Evolutionary conservation across 2,329 filamentous ascomycete genomes (phyloP).

Genomic region (Seiridium unicorne): DNA sequence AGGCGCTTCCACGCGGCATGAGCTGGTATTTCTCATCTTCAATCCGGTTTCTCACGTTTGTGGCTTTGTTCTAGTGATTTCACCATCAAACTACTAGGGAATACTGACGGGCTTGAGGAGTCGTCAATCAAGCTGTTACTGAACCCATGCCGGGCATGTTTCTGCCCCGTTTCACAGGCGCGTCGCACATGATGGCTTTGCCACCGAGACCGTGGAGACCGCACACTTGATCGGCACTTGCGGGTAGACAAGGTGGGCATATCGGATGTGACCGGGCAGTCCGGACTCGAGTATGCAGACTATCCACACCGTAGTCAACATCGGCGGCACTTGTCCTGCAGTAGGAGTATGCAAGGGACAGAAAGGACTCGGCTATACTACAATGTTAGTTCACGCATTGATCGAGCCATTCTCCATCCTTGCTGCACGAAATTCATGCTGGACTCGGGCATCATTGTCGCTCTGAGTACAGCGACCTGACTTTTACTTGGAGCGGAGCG

Average conservation of each 20-base stretch:
- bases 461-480: too few species aligned
- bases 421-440: too few species aligned
- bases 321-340: too few species aligned
- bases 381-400: too few species aligned
- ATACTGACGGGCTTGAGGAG: not conserved
- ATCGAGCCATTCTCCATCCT: too few species aligned
- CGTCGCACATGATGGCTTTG: conserved; percentile 11
- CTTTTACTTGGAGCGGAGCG: too few species aligned
- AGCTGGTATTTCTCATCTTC: not conserved
- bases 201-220: not conserved
- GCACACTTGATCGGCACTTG: not conserved
- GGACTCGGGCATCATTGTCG: too few species aligned
- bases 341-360: too few species aligned
- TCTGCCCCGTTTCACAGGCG: conserved; percentile 9
- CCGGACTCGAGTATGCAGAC: too few species aligned
- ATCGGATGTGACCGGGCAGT: not conserved
- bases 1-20: not conserved
- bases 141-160: not conserved
- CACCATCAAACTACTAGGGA: not conserved
- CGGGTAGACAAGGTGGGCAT: not conserved
- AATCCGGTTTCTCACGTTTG: not conserved
- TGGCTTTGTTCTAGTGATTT: not conserved
- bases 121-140: not conserved
- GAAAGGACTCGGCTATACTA: too few species aligned
- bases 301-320: too few species aligned